Evolutionary conservation across 805 yeast species (phyloP), one percentile per base, ranked within the genome.

Genomic region (Metschnikowia rubicola): DNA sequence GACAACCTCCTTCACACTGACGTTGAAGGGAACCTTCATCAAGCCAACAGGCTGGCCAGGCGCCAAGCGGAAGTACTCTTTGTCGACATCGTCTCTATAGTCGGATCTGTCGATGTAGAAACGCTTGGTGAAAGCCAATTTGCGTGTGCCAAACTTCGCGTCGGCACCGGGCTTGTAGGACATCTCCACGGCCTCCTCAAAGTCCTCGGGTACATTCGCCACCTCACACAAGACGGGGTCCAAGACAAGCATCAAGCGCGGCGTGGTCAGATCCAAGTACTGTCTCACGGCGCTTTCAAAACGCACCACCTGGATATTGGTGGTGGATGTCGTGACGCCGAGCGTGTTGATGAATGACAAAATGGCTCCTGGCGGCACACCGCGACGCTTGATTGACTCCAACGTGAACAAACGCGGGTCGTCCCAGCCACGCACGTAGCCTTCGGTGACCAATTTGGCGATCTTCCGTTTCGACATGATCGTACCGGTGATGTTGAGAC

Each of bases 281-380:
- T 81, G 78, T 68, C 99, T 84, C 47, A 94, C 81, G 2, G 97
- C 83, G 62, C 84, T 81, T 62, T 94, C 99, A 62, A 94, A 90
- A 65, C 99, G 78, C 9, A 81, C 80, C 15, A 80, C 86, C 74
- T 94, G 98, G 64, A 94, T 94, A 62, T 88, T 89, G 36, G 97
- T 84, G 38, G 91, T 86, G 39, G 92, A 78, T 1, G 98, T 94
- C 36, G 99, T 94, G 47, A 94, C 99, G 62, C 99, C 99, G 58
- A 94, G 78, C 39, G 97, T 92, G 66, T 91, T 88, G 62, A 94
- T 87, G 66, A 94, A 94, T 30, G 90, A 80, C 64, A 94, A 77
- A 65, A 94, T 88, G 29, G 98, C 97, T 38, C 98, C 97, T 10
- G 99, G 99, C 56, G 99, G 99, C 8, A 94, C 84, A 73, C 99